Conservation (phyloP, 129 eudicot genomes). For the Saussurea involucrata region DNA sequence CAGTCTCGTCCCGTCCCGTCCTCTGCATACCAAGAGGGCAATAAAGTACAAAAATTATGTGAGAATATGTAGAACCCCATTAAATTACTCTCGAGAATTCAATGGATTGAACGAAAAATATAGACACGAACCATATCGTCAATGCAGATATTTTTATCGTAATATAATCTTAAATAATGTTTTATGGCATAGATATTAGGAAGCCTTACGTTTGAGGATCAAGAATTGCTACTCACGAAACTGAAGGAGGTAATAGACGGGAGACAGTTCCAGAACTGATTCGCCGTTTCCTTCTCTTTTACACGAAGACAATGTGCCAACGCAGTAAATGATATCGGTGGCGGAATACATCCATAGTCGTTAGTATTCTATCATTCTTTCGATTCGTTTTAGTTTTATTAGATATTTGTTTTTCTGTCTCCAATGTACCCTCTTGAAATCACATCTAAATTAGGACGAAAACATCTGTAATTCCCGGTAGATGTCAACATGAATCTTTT, state of each 20-base stretch:
- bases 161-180: neutral
- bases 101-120: no score
- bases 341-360: neutral
- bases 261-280: conserved; percentile 10
- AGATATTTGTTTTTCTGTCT: conserved; percentile 1
- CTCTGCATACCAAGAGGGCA: no score
- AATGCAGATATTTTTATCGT: no score
- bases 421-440: neutral
- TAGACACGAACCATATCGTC: no score
- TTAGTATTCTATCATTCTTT: conserved; percentile 13
- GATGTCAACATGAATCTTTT: conserved; percentile 1
- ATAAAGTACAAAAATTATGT: no score
- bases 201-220: conserved; percentile 52
- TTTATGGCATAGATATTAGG: conserved; percentile 30
- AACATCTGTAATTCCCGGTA: conserved; percentile 7
- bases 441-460: conserved; percentile 9
- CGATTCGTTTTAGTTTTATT: neutral
- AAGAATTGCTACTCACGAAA: conserved; percentile 33
- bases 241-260: conserved; percentile 42
- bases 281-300: neutral
- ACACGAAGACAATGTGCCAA: neutral
- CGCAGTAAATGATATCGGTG: neutral
- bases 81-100: no score
- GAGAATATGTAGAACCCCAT: no score
- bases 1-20: no score